A percentile compares a stretch with the other conserved stretches of the same genome.
phyloP scores from a whole-genome alignment of 768 basidiomycete species.

The Pleurotus pulmonarius region DNA sequence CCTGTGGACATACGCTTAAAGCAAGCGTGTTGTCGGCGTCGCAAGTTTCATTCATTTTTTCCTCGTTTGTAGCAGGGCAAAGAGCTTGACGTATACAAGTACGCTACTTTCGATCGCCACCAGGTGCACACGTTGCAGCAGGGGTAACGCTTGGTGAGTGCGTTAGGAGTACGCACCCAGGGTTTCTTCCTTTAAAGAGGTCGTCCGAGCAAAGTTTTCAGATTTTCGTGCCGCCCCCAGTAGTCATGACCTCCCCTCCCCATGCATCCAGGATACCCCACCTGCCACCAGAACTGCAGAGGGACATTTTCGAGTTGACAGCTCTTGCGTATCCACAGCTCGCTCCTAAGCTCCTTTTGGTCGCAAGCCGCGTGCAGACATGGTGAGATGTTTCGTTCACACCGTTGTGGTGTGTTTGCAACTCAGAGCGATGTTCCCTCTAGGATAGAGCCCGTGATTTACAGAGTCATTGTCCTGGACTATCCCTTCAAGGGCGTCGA shows the following conservation, averaged over 20 bases:
- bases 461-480: slow-evolving; percentile 32
- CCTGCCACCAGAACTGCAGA: slow-evolving; percentile 37
- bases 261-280: not conserved
- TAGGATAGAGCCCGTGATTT: slow-evolving; percentile 37
- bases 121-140: no score
- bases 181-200: not conserved
- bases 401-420: not conserved
- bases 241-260: not conserved
- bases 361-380: slow-evolving; percentile 27
- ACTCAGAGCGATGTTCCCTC: not conserved
- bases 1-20: no score
- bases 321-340: slow-evolving; percentile 22
- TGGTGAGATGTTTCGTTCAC: slow-evolving; percentile 25
- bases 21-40: no score
- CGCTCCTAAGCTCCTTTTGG: slow-evolving; percentile 27
- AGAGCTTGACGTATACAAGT: no score
- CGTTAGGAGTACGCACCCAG: not conserved
- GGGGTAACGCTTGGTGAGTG: no score
- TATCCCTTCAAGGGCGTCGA: slow-evolving; percentile 19
- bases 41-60: no score
- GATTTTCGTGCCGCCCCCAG: not conserved
- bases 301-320: slow-evolving; percentile 32
- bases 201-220: not conserved
- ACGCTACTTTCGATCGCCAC: no score
- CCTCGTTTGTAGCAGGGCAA: no score